Evolutionary conservation across 495 filamentous ascomycete species (phyloP), one percentile per base, ranked within the genome.

Genomic region (Aspergillus conjunctus): DNA sequence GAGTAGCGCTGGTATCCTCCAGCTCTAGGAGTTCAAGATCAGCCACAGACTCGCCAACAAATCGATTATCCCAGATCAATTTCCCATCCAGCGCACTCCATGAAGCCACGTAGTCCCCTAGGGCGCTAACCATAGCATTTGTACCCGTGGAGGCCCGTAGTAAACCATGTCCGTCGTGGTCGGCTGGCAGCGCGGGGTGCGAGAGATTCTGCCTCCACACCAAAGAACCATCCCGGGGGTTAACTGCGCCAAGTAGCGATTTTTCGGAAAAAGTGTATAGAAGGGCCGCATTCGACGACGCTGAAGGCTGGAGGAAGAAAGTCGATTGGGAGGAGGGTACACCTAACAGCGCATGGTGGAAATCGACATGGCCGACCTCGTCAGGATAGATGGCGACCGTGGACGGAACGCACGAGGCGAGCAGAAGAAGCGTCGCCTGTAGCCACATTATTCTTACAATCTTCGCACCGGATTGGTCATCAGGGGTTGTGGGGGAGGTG

Each of bases 301-400:
- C 74, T 57, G 87, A 83, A 12, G 94, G 95, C 60, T 86, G 87
- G 76, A 97, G 92, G 83, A 98, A 97, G 82, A 99, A 97, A 52
- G 92, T 96, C 39, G 91, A 90, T 45, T 89, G 83, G 71, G 83
- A 76, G 65, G 88, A 87, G 59, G 95, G 92, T 17, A 88, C 71
- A 63, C 94, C 94, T 66, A 98, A 78, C 41, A 98, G 87, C 54
- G 89, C 85, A 77, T 93, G 87, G 76, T 98, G 95, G 81, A 90
- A 98, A 77, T 99, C 94, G 71, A 92, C 83, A 68, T 91, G 85
- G 77, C 88, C 91, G 68, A 96, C 92, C 70, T 98, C 94, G 68
- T 99, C 94, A 52, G 83, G 78, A 78, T 89, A 96, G 62, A 98
- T 87, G 66, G 91, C 93, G 58, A 64, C 59, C 60, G 68, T 67